Base-by-base conservation (phyloP, 2,329 filamentous ascomycete species). In the Raffaelea arxii region DNA sequence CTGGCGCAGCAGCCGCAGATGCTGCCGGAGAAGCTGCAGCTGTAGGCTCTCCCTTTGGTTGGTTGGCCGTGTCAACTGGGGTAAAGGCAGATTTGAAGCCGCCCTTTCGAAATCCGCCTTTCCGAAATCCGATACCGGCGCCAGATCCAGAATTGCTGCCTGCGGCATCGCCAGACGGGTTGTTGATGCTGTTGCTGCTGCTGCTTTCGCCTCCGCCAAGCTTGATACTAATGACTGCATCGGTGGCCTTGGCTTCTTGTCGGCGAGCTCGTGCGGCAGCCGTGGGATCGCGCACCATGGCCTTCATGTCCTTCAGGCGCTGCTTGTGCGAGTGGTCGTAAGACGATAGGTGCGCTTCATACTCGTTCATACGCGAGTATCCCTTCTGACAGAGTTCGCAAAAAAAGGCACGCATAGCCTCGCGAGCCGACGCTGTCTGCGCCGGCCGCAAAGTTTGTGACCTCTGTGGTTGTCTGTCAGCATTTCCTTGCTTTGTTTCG, bases 301-400 rank as follows among this genome's bases (percentile, higher is more conserved):
- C 81, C 65, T 88, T 88, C 85, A 91, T 89, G 58, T 92, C 86
- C 65, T 87, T 86, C 49, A 90, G 77, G 43, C 86, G 84, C 68
- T 94, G 89, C 63, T 89, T 90, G 66, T 98, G 92, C 56, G 86
- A 86, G 66, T 98, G 92, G 61, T 97, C 92, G 65, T 97, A 97
- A 58, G 86, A 92, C 53, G 82, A 82, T 47, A 96, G 86, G 63
- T 98, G 92, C 7, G 90, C 84, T 65, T 97, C 91, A 63, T 94
- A 96, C 63, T 97, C 91, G 61, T 94, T 91, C 75, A 94, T 91
- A 47, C 92, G 88, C 2, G 83, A 81, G 67, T 97, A 98, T 57
- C 90, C 91, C 68, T 97, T 97, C 53, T 84, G 81, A 70, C 92
- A 97, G 46, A 97, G 78, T 36, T 82, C 78, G 70, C 83, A 94